Conservation (phyloP, 495 filamentous ascomycete species). For the Xylaria curta region DNA sequence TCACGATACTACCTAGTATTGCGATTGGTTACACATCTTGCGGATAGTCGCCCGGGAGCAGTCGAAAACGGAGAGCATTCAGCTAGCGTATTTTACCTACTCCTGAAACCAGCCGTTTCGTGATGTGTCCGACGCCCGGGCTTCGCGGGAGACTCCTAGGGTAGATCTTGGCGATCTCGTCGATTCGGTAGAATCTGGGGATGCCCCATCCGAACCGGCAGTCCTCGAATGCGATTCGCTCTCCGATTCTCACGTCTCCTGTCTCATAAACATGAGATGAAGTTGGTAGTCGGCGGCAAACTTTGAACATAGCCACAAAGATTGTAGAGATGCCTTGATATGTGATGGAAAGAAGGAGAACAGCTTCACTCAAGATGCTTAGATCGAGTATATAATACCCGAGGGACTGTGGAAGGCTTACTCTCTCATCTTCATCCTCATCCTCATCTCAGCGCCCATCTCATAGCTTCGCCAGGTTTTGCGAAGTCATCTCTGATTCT, state of each 20-base stretch:
- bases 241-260: slow-evolving; percentile 12
- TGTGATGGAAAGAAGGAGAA: neutral
- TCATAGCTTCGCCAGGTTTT: slow-evolving; percentile 17
- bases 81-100: neutral
- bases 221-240: slow-evolving; percentile 20
- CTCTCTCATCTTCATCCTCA: slow-evolving; percentile 19
- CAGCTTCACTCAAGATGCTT: neutral
- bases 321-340: neutral
- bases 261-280: slow-evolving; percentile 24
- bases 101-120: slow-evolving; percentile 20
- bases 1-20: neutral
- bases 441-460: neutral
- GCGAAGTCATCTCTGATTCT: neutral
- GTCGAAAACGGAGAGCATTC: neutral
- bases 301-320: slow-evolving; percentile 18
- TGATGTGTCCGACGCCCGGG: neutral
- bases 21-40: slow-evolving; percentile 3
- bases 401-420: neutral
- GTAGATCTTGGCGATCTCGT: slow-evolving; percentile 17
- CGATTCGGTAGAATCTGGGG: neutral
- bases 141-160: neutral
- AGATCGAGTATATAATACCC: slow-evolving; percentile 7
- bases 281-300: slow-evolving; percentile 14
- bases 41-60: neutral
- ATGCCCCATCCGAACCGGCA: neutral